Evolutionary conservation across 768 basidiomycete genomes (phyloP).

Genomic region (Russula olivacea): DNA sequence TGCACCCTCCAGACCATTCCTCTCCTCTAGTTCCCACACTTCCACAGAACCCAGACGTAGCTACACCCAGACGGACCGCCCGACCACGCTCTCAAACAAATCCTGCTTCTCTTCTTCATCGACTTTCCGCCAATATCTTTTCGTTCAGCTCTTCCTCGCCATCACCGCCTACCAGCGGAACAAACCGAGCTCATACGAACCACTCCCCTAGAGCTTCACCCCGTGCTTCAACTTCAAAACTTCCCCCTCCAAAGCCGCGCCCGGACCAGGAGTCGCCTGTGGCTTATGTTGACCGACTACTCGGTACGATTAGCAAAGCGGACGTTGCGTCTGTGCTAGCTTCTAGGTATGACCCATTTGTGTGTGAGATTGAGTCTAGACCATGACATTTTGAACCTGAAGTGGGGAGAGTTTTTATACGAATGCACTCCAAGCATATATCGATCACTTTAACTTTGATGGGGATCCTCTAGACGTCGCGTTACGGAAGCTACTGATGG

Average conservation of each 20-base stretch:
- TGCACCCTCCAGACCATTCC: constrained; percentile 1
- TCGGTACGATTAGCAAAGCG: constrained; percentile 58
- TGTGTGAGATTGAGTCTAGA: constrained; percentile 1
- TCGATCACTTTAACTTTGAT: constrained; percentile 71
- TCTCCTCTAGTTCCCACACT: constrained; percentile 20
- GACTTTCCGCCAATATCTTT: constrained; percentile 63
- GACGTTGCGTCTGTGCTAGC: constrained; percentile 80
- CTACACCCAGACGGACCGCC: constrained; percentile 34
- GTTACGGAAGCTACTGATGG: constrained; percentile 82
- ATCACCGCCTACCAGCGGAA: constrained; percentile 27
- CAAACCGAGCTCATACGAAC: constrained; percentile 25
- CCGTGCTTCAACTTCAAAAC: constrained; percentile 41
- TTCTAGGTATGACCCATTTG: constrained; percentile 50
- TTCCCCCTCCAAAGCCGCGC: constrained; percentile 47
- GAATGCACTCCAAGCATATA: constrained; percentile 62
- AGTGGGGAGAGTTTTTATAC: constrained; percentile 71
- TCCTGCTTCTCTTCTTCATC: constrained; percentile 61
- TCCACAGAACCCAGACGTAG: constrained; percentile 21
- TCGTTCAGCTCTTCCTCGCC: constrained; percentile 41
- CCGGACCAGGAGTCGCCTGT: constrained; percentile 61
- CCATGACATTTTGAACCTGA: constrained; percentile 8
- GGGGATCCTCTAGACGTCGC: constrained; percentile 87
- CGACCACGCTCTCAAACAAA: constrained; percentile 52
- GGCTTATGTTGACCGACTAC: constrained; percentile 60
- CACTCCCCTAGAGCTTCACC: constrained; percentile 36